Evolutionary conservation across 2,329 filamentous ascomycete species (phyloP).

Genomic region (Penicillium sumatraense): DNA sequence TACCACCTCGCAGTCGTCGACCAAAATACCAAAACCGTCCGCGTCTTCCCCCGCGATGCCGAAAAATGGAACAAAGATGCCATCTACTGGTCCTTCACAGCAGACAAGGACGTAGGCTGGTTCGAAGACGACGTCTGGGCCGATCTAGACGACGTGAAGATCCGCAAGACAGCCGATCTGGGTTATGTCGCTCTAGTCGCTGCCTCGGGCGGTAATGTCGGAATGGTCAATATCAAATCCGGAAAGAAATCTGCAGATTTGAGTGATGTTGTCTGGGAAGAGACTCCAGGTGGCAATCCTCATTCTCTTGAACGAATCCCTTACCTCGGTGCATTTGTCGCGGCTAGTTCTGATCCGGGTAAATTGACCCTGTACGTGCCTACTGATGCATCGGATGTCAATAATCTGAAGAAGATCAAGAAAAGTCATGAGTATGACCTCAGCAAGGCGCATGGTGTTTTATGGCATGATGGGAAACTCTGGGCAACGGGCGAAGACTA

Average conservation of each 20-base stretch:
- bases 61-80: slow-evolving; percentile 17
- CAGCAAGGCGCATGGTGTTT: neutral
- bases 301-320: slow-evolving; percentile 23
- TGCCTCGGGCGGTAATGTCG: slow-evolving; percentile 28
- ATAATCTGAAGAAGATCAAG: slow-evolving; percentile 7
- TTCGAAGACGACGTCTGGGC: slow-evolving; percentile 8
- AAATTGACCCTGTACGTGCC: slow-evolving; percentile 22
- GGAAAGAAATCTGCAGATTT: slow-evolving; percentile 30
- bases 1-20: slow-evolving; percentile 24
- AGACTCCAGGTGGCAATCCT: slow-evolving; percentile 17
- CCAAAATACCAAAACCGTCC: slow-evolving; percentile 23
- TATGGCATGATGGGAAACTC: neutral
- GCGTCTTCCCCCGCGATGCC: slow-evolving; percentile 22
- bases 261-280: slow-evolving; percentile 19
- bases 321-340: slow-evolving; percentile 17
- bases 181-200: slow-evolving; percentile 23
- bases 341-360: slow-evolving; percentile 19
- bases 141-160: slow-evolving; percentile 22
- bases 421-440: neutral
- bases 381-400: slow-evolving; percentile 9
- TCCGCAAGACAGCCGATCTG: slow-evolving; percentile 21
- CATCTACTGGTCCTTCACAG: slow-evolving; percentile 23
- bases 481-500: neutral
- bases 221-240: slow-evolving; percentile 54
- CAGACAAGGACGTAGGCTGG: slow-evolving; percentile 1